Percentiles rank a stretch among this genome's conserved stretches.
phyloP scores from a whole-genome alignment of 139 green algal genomes.

The Pleodorina starrii region DNA sequence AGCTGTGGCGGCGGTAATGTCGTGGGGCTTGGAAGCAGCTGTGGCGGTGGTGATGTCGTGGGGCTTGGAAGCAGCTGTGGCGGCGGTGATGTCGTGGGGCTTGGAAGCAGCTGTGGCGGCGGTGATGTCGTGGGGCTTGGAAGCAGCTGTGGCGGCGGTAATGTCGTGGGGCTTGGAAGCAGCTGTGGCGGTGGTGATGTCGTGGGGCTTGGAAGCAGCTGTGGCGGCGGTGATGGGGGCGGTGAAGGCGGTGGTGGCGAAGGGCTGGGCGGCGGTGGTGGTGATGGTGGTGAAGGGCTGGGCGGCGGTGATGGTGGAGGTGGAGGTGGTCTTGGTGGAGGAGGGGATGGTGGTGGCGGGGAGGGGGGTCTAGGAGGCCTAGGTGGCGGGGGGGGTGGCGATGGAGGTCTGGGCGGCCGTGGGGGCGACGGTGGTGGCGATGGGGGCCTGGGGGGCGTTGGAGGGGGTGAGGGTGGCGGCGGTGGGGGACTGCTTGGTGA shows the following conservation, averaged over 20 bases:
- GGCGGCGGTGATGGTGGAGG: not conserved
- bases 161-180: not conserved
- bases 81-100: not conserved
- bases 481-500: not conserved
- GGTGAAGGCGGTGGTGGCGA: not conserved
- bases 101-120: not conserved
- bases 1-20: not conserved
- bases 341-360: not conserved
- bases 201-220: not conserved
- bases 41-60: not conserved
- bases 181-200: not conserved
- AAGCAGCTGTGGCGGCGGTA: not conserved
- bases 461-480: not conserved
- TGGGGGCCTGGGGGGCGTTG: not conserved
- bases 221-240: not conserved
- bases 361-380: too few relatives aligned
- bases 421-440: not conserved
- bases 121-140: not conserved
- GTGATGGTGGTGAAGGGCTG: not conserved
- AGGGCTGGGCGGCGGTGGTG: not conserved
- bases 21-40: not conserved
- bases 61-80: not conserved
- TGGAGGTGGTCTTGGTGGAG: not conserved
- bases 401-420: not conserved
- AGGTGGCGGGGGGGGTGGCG: not conserved